Conservation (phyloP, 352 stramenopile genomes). For the Aphanomyces cochlioides region DNA sequence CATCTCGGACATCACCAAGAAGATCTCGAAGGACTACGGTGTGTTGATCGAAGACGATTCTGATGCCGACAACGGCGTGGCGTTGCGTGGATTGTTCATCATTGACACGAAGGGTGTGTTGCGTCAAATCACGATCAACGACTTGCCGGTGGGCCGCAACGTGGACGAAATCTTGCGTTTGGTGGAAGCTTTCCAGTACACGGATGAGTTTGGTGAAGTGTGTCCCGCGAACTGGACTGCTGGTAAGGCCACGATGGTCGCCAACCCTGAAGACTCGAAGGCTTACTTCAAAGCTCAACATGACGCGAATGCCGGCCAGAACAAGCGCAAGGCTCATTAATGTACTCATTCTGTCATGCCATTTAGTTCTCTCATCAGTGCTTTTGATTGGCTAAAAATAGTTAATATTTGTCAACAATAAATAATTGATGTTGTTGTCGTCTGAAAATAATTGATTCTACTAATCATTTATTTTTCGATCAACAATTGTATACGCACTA, state of each 20-base stretch:
- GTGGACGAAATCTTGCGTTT: constrained; percentile 89
- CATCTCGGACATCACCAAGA: constrained; percentile 87
- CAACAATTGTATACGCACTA: not conserved
- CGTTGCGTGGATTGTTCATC: constrained; percentile 88
- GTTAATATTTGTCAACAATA: not conserved
- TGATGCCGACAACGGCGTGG: constrained; percentile 59
- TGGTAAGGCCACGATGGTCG: constrained; percentile 82
- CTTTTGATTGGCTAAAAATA: not conserved
- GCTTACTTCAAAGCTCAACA: constrained; percentile 53
- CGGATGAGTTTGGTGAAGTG: constrained; percentile 86
- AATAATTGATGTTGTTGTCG: not conserved
- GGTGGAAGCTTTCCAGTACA: constrained; percentile 90
- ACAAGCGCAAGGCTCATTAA: not conserved
- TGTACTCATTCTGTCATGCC: not conserved
- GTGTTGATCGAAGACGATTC: constrained; percentile 74
- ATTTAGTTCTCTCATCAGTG: not conserved
- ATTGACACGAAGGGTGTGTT: constrained; percentile 83
- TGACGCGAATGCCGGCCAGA: not conserved
- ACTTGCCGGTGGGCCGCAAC: constrained; percentile 83
- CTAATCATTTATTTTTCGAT: not conserved
- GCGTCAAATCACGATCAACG: constrained; percentile 85
- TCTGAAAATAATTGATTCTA: not conserved
- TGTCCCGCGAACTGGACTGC: constrained; percentile 92
- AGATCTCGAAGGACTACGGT: constrained; percentile 75
- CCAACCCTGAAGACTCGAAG: constrained; percentile 68